Evolutionary conservation across 345 rosid species (phyloP).

Genomic region (Salix caprea): DNA sequence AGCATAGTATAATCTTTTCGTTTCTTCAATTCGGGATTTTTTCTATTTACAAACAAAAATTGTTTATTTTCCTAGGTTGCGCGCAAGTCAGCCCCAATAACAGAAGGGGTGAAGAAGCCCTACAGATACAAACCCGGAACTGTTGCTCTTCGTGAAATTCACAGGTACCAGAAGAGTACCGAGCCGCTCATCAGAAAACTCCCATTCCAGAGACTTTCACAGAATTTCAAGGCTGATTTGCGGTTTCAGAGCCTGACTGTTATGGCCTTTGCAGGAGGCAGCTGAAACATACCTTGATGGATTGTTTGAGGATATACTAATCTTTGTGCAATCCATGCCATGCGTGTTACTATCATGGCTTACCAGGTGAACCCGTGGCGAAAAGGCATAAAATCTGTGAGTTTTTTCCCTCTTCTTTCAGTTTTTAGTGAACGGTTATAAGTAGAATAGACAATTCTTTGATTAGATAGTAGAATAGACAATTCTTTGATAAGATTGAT

Average conservation of each 20-base stretch:
- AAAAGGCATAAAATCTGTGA: not conserved
- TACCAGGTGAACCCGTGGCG: slow-evolving; percentile 9
- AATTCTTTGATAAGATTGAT: no score
- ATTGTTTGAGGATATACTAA: slow-evolving; percentile 6
- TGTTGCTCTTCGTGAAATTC: not conserved
- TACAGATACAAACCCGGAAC: not conserved
- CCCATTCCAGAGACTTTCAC: not conserved
- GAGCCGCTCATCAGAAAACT: no score
- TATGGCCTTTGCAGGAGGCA: slow-evolving; percentile 13
- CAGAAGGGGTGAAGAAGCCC: not conserved
- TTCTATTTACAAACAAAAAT: not conserved
- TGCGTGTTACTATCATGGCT: slow-evolving; percentile 11
- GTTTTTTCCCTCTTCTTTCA: not conserved
- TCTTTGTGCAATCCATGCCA: slow-evolving; percentile 11
- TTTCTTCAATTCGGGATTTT: not conserved
- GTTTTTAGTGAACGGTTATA: not conserved
- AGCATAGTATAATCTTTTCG: not conserved
- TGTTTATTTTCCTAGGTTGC: not conserved
- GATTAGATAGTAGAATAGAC: no score
- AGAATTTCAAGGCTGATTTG: slow-evolving; percentile 4
- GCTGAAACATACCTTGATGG: slow-evolving; percentile 13
- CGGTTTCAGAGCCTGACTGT: slow-evolving; percentile 10
- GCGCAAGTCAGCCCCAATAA: not conserved
- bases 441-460: no score
- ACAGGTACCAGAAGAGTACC: no score